Evolutionary conservation across 2,329 filamentous ascomycete genomes (phyloP).

Genomic region (Colletotrichum shisoi): DNA sequence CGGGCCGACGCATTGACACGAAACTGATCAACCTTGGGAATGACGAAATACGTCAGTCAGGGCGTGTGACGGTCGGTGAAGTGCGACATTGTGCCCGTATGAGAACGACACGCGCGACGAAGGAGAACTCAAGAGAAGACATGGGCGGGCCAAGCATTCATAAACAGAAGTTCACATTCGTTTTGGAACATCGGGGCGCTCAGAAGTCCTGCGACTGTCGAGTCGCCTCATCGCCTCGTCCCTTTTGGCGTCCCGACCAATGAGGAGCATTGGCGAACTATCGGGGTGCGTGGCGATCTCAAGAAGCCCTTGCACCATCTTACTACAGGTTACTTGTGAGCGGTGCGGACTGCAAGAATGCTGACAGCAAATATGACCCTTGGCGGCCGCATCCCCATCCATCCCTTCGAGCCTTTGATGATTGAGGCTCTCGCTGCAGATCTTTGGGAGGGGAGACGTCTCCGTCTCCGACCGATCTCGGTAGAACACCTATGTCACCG

Average conservation of each 20-base stretch:
- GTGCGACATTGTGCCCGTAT: background rate
- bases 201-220: background rate
- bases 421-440: too few species aligned
- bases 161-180: background rate
- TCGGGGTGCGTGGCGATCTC: too few species aligned
- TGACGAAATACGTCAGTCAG: background rate
- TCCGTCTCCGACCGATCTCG: background rate
- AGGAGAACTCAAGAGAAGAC: background rate
- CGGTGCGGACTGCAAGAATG: too few species aligned
- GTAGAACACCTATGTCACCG: background rate
- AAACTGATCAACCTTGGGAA: conserved; percentile 6
- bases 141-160: background rate
- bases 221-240: background rate
- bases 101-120: background rate
- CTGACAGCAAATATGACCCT: too few species aligned
- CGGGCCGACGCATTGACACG: conserved; percentile 3
- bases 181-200: background rate
- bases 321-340: too few species aligned
- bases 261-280: background rate
- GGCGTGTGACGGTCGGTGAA: background rate
- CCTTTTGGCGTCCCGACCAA: background rate
- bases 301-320: too few species aligned
- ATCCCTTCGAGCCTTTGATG: too few species aligned
- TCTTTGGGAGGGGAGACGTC: too few species aligned
- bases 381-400: too few species aligned